Conservation (phyloP, 352 stramenopile genomes). For the Blastocystis sp. region DNA sequence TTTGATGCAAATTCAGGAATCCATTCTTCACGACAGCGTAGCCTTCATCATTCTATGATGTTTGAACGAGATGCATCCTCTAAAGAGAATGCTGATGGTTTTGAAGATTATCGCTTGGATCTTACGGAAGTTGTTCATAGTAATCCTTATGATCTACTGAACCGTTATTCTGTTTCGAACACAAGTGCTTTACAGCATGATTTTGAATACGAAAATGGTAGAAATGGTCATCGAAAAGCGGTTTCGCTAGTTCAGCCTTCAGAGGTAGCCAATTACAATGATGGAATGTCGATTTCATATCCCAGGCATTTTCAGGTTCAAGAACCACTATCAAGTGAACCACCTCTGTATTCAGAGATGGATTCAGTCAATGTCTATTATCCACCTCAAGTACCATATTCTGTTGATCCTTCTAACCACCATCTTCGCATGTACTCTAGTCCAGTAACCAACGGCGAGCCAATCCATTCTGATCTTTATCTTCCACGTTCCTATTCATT, state of each 20-base stretch:
- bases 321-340: not conserved
- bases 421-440: not conserved
- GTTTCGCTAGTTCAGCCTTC: no score
- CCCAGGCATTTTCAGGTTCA: no score
- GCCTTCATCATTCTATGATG: no score
- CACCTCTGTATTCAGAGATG: not conserved
- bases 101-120: not conserved
- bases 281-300: no score
- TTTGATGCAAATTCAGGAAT: no score
- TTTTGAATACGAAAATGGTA: not conserved
- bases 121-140: not conserved
- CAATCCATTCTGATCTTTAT: not conserved
- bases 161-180: not conserved
- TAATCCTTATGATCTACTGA: not conserved
- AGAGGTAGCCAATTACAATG: no score
- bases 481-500: no score
- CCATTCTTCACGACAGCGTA: no score
- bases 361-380: not conserved
- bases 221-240: not conserved
- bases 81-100: no score
- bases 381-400: not conserved
- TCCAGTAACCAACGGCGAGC: not conserved
- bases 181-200: not conserved
- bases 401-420: not conserved
- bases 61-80: no score